These are phyloP conservation scores for Serendipita sp. DNA, from an alignment of 1,284 basidiomycete genomes.

Conservation along the genomic window DNA sequence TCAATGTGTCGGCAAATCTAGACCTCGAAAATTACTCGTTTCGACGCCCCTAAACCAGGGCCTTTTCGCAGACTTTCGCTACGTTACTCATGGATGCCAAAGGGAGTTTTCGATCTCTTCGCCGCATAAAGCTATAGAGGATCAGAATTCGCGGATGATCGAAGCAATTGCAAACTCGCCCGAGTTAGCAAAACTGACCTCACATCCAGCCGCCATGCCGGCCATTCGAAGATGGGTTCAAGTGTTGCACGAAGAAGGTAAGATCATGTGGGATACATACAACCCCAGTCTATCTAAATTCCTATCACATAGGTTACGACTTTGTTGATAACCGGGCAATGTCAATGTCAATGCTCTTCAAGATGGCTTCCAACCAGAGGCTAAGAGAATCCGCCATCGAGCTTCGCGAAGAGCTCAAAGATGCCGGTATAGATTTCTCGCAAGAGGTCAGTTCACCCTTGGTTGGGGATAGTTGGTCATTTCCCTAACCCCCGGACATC, in stretches of 20 bases:
- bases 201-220: neutral
- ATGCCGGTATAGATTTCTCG: neutral
- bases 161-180: neutral
- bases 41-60: neutral
- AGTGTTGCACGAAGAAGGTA: neutral
- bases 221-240: neutral
- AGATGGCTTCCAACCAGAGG: neutral
- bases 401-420: neutral
- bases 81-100: neutral
- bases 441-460: neutral
- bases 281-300: neutral
- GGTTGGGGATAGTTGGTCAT: too few species aligned
- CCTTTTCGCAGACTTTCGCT: neutral
- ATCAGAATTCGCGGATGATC: neutral
- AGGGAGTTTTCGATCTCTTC: neutral
- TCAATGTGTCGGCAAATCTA: neutral
- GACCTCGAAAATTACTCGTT: neutral
- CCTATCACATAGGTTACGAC: too few species aligned
- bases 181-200: neutral
- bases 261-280: neutral
- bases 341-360: neutral
- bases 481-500: too few species aligned
- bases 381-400: neutral
- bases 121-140: neutral
- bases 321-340: too few species aligned